These are phyloP conservation scores for Rhipidocladum racemiflorum DNA, from an alignment of 176 grass and related monocot genomes.

Conservation along the genomic window DNA sequence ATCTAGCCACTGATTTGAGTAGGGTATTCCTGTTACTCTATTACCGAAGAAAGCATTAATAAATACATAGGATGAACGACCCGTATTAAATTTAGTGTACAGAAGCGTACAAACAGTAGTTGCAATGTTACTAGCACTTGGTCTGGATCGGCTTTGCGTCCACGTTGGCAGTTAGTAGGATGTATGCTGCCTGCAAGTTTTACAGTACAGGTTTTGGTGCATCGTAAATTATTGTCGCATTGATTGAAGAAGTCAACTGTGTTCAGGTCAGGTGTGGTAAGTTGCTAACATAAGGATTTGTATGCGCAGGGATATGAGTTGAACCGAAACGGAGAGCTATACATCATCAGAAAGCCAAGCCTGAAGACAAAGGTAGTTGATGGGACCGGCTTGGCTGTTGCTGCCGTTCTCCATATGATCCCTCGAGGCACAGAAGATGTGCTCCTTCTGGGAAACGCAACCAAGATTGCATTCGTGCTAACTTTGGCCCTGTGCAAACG, in stretches of 20 bases:
- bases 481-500: conserved; percentile 36
- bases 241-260: too few species aligned
- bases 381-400: conserved; percentile 53
- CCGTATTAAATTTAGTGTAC: background rate
- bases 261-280: too few species aligned
- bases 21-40: too few species aligned
- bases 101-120: background rate
- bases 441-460: conserved; percentile 45
- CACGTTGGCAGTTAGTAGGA: background rate
- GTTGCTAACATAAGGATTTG: background rate
- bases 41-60: too few species aligned
- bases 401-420: conserved; percentile 45
- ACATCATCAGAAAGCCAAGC: conserved; percentile 42
- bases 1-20: too few species aligned
- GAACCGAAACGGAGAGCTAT: conserved; percentile 54
- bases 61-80: too few species aligned
- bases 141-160: background rate
- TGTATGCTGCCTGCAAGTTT: background rate
- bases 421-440: conserved; percentile 36
- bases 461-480: conserved; percentile 36
- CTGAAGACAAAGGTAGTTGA: conserved; percentile 56
- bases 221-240: background rate
- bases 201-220: background rate
- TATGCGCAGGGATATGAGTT: conserved; percentile 36
- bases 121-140: background rate